Evolutionary conservation across 75 land plant genomes (phyloP).

Genomic region (Cupressus sempervirens): DNA sequence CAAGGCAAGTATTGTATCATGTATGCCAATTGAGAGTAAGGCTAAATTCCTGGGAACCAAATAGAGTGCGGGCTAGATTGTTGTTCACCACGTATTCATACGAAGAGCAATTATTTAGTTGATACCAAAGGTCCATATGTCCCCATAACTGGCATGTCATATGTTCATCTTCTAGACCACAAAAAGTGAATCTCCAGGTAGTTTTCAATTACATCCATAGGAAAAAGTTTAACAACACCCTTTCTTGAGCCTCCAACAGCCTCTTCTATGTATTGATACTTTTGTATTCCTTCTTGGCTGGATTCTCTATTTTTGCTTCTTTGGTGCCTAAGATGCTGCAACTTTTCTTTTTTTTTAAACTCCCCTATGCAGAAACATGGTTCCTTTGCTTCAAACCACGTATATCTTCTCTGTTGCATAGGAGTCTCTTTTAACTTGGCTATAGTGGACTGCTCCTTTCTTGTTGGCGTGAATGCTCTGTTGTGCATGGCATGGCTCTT

Average conservation of each 20-base stretch:
- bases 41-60: constrained; percentile 9
- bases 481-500: too few relatives aligned
- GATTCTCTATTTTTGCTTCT: too few relatives aligned
- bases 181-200: constrained; percentile 27
- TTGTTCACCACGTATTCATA: constrained; percentile 27
- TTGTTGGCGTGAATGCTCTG: too few relatives aligned
- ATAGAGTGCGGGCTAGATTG: constrained; percentile 10
- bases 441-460: too few relatives aligned
- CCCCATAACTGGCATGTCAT: constrained; percentile 17
- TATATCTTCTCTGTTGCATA: too few relatives aligned
- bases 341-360: too few relatives aligned
- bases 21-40: constrained; percentile 26
- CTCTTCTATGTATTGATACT: constrained; percentile 16
- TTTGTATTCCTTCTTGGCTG: too few relatives aligned
- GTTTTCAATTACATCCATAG: constrained; percentile 11
- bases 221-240: constrained; percentile 8
- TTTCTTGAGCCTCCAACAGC: constrained; percentile 12
- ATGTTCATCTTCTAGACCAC: constrained; percentile 28
- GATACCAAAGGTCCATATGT: constrained; percentile 29
- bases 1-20: constrained; percentile 29
- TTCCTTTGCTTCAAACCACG: too few relatives aligned
- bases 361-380: too few relatives aligned
- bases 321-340: too few relatives aligned
- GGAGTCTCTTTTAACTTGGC: too few relatives aligned
- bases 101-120: constrained; percentile 24